phyloP scores from a whole-genome alignment of 2,329 filamentous ascomycete species.

The Ophiostoma perfectum region DNA sequence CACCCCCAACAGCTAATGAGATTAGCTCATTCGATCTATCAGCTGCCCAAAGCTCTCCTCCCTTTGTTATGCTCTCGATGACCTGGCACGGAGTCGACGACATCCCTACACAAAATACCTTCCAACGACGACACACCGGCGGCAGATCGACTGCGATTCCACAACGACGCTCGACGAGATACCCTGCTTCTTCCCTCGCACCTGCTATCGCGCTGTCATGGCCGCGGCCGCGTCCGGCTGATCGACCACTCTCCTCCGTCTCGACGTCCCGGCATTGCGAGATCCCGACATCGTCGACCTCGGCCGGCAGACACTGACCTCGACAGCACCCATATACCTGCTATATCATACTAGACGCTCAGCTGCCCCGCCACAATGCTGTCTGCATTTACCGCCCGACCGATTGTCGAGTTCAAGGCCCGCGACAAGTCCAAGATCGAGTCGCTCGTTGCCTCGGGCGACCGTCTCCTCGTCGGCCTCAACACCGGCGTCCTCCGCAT shows the following conservation, averaged over 20 bases:
- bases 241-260: background rate
- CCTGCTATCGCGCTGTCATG: constrained; percentile 11
- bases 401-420: constrained; percentile 92
- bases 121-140: background rate
- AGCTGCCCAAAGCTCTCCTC: constrained; percentile 9
- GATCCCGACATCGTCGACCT: background rate
- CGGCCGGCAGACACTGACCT: background rate
- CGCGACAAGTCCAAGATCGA: constrained; percentile 97
- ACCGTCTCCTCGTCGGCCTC: constrained; percentile 84
- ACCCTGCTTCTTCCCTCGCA: background rate
- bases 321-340: background rate
- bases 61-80: background rate
- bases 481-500: constrained; percentile 84
- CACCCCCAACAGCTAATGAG: background rate
- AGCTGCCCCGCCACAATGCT: constrained; percentile 61
- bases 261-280: background rate
- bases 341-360: too few species aligned
- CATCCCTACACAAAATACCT: background rate
- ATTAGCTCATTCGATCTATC: background rate
- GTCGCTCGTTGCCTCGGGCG: constrained; percentile 87
- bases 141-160: background rate
- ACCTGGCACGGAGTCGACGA: background rate
- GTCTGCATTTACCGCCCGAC: constrained; percentile 92
- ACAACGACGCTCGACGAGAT: background rate
- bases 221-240: constrained; percentile 22